Base-by-base conservation (phyloP, 495 filamentous ascomycete genomes). In the Gamarada debralockiae region DNA sequence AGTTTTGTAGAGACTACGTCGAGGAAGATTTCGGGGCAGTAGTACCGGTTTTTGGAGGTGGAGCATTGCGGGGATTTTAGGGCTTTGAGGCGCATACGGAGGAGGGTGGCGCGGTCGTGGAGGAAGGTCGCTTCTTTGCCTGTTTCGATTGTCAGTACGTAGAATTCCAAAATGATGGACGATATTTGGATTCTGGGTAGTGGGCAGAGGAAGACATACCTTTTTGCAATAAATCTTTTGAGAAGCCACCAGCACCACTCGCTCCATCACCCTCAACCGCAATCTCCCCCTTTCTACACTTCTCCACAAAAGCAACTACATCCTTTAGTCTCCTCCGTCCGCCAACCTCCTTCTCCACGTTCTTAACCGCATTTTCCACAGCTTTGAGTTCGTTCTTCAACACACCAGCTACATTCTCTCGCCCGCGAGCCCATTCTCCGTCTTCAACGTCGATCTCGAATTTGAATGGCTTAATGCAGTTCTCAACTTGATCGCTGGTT, bases 401-500 rank as follows among this genome's bases (percentile, higher is more conserved):
- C 0, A 91, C 80, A 10, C 75, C 80, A 50, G 80, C 76, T 29
- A 89, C 81, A 58, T 91, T 91, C 15, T 93, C 90, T 52, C 90
- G 72, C 0, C 89, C 90, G 52, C 86, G 81, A 4, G 73, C 67
- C 93, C 93, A 99, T 65, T 97, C 95, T 5, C 81, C 73, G 18
- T 89, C 86, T 56, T 96, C 87, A 41, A 97, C 83, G 63, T 99
- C 93, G 43, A 97, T 93, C 52, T 97, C 89, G 58, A 86, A 97
- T 65, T 97, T 99, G 74, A 91, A 99, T 2, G 93, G 93, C 66
- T 99, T 99, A 73, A 99, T 92, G 64, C 93, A 97, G 63, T 97
- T 97, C 67, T 99, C 93, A n/a, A 99, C 90, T 66, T 97, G 92
- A 64, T 99, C 93, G 57, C 86, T 90, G 2, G 95, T 97, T 64